Evolutionary conservation across 176 grass and related monocot species (phyloP).

Genomic region (Lolium perenne): DNA sequence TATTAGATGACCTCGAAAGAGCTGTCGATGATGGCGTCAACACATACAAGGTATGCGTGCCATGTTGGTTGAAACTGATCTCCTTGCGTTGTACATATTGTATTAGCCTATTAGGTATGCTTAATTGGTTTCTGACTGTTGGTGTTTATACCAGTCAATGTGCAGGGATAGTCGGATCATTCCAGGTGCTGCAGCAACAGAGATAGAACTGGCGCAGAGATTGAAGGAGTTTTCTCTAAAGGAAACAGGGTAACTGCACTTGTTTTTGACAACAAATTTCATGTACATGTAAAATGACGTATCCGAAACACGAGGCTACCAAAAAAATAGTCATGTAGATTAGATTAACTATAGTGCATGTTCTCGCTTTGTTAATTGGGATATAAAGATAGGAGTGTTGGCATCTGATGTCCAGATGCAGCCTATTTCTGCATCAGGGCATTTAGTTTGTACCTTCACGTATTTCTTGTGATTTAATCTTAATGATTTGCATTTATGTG

Average conservation of each 20-base stretch:
- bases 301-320: not conserved
- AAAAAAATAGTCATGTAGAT: not conserved
- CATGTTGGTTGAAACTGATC: not conserved
- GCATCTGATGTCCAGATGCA: constrained; percentile 1
- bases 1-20: constrained; percentile 96
- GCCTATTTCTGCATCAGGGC: not conserved
- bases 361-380: not conserved
- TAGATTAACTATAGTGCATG: not conserved
- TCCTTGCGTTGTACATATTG: not conserved
- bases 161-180: constrained; percentile 90
- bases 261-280: constrained; percentile 1
- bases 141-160: constrained; percentile 75
- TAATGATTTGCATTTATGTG: not conserved
- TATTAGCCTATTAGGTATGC: too few species aligned
- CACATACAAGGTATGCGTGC: constrained; percentile 77
- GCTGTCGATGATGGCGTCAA: constrained; percentile 97
- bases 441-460: not conserved
- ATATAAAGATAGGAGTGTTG: constrained; percentile 6
- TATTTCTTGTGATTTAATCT: not conserved
- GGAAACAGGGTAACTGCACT: constrained; percentile 84
- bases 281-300: not conserved
- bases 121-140: not conserved
- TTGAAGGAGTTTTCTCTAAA: constrained; percentile 92
- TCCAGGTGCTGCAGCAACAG: constrained; percentile 88
- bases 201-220: constrained; percentile 87